phyloP scores from a whole-genome alignment of 2,329 filamentous ascomycete genomes.

The Drechslerella dactyloides region DNA sequence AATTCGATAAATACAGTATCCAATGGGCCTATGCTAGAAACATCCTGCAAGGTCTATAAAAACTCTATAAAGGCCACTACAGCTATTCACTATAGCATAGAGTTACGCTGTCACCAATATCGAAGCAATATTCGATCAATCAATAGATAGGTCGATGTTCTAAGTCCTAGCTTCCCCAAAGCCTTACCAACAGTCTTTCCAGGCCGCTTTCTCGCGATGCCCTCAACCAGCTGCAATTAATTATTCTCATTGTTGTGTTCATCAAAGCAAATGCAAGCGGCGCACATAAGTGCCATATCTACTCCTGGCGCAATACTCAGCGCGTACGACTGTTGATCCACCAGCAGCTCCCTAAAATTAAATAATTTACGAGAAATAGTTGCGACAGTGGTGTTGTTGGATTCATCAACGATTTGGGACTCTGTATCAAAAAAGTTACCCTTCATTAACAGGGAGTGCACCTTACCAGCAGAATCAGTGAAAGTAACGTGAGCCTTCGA shows the following conservation, averaged over 20 bases:
- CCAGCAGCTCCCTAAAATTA: slow-evolving; percentile 66
- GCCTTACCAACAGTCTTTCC: too few species aligned
- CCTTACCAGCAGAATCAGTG: slow-evolving; percentile 60
- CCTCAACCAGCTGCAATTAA: too few species aligned
- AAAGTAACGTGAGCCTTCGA: slow-evolving; percentile 67
- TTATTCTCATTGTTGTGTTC: slow-evolving; percentile 66
- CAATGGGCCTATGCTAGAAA: too few species aligned
- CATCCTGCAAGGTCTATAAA: too few species aligned
- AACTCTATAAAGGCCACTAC: too few species aligned
- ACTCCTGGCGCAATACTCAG: slow-evolving; percentile 69
- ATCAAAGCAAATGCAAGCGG: slow-evolving; percentile 72
- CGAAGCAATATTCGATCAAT: too few species aligned
- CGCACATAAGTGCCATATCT: slow-evolving; percentile 70
- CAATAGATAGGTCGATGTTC: too few species aligned
- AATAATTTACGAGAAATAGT: slow-evolving; percentile 67
- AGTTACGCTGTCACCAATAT: too few species aligned
- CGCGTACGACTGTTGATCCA: slow-evolving; percentile 70
- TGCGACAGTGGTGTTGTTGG: slow-evolving; percentile 64
- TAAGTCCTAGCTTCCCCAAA: too few species aligned
- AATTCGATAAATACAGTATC: too few species aligned
- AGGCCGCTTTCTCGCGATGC: too few species aligned
- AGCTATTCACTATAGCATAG: too few species aligned
- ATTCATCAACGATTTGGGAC: slow-evolving; percentile 66
- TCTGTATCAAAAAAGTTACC: slow-evolving; percentile 67
- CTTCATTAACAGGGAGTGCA: slow-evolving; percentile 64